Base-by-base conservation (phyloP, 2,329 filamentous ascomycete species). In the Diaporthe velutina region DNA sequence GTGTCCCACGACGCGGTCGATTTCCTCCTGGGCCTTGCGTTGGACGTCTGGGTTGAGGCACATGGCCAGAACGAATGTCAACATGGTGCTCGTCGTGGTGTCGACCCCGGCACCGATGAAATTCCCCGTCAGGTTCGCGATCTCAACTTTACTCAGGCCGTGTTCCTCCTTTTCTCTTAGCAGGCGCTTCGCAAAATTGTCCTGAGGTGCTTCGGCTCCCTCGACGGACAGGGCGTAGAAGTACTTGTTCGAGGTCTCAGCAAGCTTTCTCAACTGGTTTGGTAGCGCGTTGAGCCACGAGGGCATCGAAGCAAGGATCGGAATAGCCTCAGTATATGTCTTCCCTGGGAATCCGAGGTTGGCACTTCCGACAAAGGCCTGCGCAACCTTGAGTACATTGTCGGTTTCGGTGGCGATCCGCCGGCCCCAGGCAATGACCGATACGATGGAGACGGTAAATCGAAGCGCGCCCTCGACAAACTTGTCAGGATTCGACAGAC, bases 211-310 rank as follows among this genome's bases (percentile, higher is more conserved):
- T 15, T 55, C 66, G 1, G 48, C 25, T 54, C 50, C 42, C 66
- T 70, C 66, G 15, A 54, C 42, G 25, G 66, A 70, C 7, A 70
- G 17, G 13, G 66, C 66, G 15, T 70, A 70, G 48, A 64, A 64
- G 22, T 64, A 64, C 25, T 64, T 64, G 58, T 64, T 64, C 22
- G 58, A 64, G n/a, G 58, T 64, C 17, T 15, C 17, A 2, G 58
- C 35, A 25, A 64, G 58, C 5, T 64, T 40, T 30, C 58, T 64
- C 19, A 64, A 19, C 22, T 64, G 58, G 5, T 42, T 17, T 3
- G 58, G 58, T 6, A 64, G 58, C 4, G 58, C 30, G 10, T 64
- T 64, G 12, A 64, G 35, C 58, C 58, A 64, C n/a, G 35, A 28
- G 22, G 58, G 58, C 58, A 64, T 64, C 0, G 35, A 40, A 45